These are phyloP conservation scores for Xylaria digitata DNA, from an alignment of 2,329 filamentous ascomycete genomes.

Conservation along the genomic window DNA sequence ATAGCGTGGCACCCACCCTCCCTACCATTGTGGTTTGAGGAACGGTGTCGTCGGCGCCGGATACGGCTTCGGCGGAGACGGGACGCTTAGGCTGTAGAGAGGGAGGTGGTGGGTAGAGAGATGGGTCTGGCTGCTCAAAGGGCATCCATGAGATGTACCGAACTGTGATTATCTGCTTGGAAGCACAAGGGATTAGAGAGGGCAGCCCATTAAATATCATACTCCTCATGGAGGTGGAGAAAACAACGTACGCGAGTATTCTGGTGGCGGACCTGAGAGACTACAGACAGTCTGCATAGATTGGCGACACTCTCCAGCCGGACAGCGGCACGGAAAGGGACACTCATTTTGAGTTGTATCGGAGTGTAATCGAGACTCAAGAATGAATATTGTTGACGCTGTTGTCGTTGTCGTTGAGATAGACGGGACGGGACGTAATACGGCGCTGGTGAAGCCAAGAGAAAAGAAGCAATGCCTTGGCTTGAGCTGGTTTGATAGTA, in stretches of 20 bases:
- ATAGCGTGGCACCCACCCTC: background rate
- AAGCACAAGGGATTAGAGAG: conserved; percentile 17
- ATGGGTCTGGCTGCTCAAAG: conserved; percentile 45
- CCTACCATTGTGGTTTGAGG: conserved; percentile 12
- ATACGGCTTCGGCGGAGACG: conserved; percentile 2
- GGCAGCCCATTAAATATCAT: background rate
- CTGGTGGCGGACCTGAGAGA: conserved; percentile 20
- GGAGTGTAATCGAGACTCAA: background rate
- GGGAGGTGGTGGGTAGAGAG: conserved; percentile 37
- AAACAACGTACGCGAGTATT: background rate
- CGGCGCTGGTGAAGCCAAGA: background rate
- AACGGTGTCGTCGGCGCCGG: background rate
- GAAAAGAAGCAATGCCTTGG: background rate
- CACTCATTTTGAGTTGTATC: conserved; percentile 34
- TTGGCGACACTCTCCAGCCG: background rate
- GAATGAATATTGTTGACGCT: conserved; percentile 26
- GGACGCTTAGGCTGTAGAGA: conserved; percentile 33
- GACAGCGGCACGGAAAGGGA: conserved; percentile 19
- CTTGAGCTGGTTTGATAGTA: background rate
- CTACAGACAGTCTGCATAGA: background rate
- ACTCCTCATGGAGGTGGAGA: background rate
- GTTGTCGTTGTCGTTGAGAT: background rate
- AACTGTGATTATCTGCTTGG: background rate
- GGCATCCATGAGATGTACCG: conserved; percentile 46
- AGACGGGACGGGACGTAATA: background rate